These are phyloP conservation scores for Ophiostoma populinum DNA, from an alignment of 2,329 filamentous ascomycete species.

Conservation along the genomic window DNA sequence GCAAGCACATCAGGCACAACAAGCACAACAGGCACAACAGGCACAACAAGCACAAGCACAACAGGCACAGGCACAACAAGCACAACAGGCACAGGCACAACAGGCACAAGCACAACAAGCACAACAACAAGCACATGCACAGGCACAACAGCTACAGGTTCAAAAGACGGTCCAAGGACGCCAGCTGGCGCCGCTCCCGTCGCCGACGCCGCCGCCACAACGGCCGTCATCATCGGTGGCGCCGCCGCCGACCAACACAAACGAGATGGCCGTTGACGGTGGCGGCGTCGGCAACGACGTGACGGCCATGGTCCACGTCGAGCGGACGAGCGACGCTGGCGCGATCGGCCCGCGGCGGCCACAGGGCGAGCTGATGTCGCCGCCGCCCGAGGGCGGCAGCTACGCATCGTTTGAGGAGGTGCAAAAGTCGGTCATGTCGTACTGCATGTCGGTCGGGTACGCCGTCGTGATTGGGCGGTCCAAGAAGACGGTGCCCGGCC, in stretches of 20 bases:
- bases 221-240: slow-evolving; percentile 14
- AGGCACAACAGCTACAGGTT: slow-evolving; percentile 17
- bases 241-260: slow-evolving; percentile 20
- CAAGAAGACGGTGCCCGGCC: slow-evolving; percentile 47
- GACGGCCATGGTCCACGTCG: slow-evolving; percentile 19
- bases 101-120: slow-evolving; percentile 14
- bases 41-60: slow-evolving; percentile 16
- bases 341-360: slow-evolving; percentile 35
- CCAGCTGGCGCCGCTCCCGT: slow-evolving; percentile 15
- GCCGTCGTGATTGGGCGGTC: slow-evolving; percentile 51
- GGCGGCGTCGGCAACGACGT: slow-evolving; percentile 6
- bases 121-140: slow-evolving; percentile 17
- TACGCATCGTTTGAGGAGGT: slow-evolving; percentile 47
- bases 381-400: slow-evolving; percentile 45
- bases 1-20: background rate
- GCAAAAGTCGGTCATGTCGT: slow-evolving; percentile 45
- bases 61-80: slow-evolving; percentile 11
- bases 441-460: slow-evolving; percentile 50
- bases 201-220: slow-evolving; percentile 8
- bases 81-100: slow-evolving; percentile 5
- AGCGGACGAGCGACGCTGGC: slow-evolving; percentile 13
- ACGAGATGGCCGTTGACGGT: slow-evolving; percentile 38
- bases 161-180: slow-evolving; percentile 20
- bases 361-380: slow-evolving; percentile 42
- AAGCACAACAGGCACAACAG: slow-evolving; percentile 9